A percentile compares a stretch with the other conserved stretches of the same genome.
Evolutionary conservation across 2,329 filamentous ascomycete species (phyloP).

Genomic region (Pseudocercospora cruenta): DNA sequence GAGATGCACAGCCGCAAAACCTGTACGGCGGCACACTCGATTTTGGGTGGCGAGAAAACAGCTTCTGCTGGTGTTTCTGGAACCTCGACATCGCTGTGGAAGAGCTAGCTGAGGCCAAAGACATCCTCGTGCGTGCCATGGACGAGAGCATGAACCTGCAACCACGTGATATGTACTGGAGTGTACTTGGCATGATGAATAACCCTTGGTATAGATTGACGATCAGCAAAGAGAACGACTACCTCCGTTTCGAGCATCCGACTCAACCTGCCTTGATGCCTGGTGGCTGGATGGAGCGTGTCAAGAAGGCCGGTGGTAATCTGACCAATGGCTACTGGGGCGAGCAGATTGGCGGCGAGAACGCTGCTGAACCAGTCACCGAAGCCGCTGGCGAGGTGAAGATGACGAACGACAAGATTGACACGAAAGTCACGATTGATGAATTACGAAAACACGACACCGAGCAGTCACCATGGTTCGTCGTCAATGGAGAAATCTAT

Average conservation of each 20-base stretch:
- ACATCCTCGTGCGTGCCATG: slow-evolving; percentile 83
- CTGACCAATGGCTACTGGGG: slow-evolving; percentile 84
- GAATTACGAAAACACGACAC: slow-evolving; percentile 71
- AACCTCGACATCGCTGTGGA: slow-evolving; percentile 67
- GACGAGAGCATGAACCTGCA: slow-evolving; percentile 86
- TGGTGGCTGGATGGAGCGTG: slow-evolving; percentile 90
- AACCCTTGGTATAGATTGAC: slow-evolving; percentile 89
- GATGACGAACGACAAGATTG: slow-evolving; percentile 73
- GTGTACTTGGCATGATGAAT: slow-evolving; percentile 95
- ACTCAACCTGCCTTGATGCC: slow-evolving; percentile 76
- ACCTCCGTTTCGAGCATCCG: slow-evolving; percentile 81
- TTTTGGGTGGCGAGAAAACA: slow-evolving; percentile 77
- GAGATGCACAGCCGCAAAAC: slow-evolving; percentile 63
- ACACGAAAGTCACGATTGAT: slow-evolving; percentile 67
- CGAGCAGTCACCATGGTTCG: slow-evolving; percentile 77
- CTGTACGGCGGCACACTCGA: slow-evolving; percentile 79
- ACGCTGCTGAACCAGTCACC: slow-evolving; percentile 45
- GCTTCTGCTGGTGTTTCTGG: slow-evolving; percentile 95
- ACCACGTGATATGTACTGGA: slow-evolving; percentile 95
- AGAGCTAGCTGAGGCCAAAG: slow-evolving; percentile 66
- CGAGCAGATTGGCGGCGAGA: slow-evolving; percentile 64
- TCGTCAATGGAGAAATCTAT: slow-evolving; percentile 86
- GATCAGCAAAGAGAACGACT: slow-evolving; percentile 68
- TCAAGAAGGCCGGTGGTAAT: slow-evolving; percentile 81
- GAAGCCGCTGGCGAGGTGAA: slow-evolving; percentile 67